phyloP scores from a whole-genome alignment of 148 eudicot genomes.

The Chenopodium album region DNA sequence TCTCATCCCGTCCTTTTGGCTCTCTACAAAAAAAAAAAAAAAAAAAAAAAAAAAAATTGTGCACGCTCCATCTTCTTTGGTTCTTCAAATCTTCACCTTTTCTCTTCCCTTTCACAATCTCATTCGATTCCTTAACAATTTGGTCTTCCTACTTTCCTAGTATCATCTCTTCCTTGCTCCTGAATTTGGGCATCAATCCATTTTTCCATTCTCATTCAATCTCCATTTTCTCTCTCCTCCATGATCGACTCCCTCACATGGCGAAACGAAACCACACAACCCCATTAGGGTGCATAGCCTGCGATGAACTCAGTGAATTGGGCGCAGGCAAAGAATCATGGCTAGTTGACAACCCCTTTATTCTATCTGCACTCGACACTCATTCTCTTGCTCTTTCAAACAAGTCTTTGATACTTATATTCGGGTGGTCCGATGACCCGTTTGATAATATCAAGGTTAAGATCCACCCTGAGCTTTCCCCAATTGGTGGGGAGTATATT shows the following conservation, averaged over 20 bases:
- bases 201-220: no score
- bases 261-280: slow-evolving; percentile 59
- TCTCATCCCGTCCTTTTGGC: no score
- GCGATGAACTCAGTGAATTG: slow-evolving; percentile 57
- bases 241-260: slow-evolving; percentile 38
- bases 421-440: slow-evolving; percentile 50
- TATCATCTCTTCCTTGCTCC: background rate
- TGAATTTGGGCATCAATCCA: no score
- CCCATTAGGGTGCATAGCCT: slow-evolving; percentile 56
- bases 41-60: no score
- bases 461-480: slow-evolving; percentile 77
- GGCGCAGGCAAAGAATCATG: slow-evolving; percentile 86
- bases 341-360: slow-evolving; percentile 60
- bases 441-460: slow-evolving; percentile 37
- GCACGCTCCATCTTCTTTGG: no score
- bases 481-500: slow-evolving; percentile 73
- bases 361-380: slow-evolving; percentile 68
- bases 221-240: background rate
- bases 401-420: slow-evolving; percentile 53
- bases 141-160: background rate
- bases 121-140: no score
- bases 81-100: no score
- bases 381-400: slow-evolving; percentile 70
- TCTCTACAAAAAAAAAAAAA: no score
- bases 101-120: no score